Conservation (phyloP, 805 yeast genomes). For the Saturnispora hagleri region DNA sequence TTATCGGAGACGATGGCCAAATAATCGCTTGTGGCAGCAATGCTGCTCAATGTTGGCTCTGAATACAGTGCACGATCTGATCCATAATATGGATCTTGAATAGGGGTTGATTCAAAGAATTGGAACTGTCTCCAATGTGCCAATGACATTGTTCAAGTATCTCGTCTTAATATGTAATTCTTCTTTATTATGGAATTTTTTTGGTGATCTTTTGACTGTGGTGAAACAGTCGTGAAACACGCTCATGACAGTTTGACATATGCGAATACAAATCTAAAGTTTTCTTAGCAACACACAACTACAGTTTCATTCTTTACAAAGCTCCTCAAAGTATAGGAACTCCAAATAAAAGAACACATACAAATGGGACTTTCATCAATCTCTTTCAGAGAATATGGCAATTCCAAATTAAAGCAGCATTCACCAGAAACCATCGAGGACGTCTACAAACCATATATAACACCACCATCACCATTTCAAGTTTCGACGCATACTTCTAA, state of each 20-base stretch:
- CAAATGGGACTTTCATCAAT: background rate
- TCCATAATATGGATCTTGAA: slow-evolving; percentile 70
- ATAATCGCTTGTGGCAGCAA: slow-evolving; percentile 46
- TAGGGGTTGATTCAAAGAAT: slow-evolving; percentile 75
- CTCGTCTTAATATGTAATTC: background rate
- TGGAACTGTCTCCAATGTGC: slow-evolving; percentile 58
- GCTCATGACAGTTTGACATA: slow-evolving; percentile 4
- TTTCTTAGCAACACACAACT: background rate
- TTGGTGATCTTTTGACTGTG: background rate
- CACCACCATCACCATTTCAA: slow-evolving; percentile 15
- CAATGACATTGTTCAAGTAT: slow-evolving; percentile 20
- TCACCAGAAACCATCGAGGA: slow-evolving; percentile 5
- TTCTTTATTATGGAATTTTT: background rate
- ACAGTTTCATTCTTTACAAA: background rate
- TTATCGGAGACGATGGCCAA: slow-evolving; percentile 53
- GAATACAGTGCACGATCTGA: slow-evolving; percentile 62
- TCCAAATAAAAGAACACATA: background rate
- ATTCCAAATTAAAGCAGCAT: background rate
- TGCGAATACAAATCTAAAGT: background rate
- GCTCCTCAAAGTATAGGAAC: too few species aligned
- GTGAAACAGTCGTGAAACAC: slow-evolving; percentile 1
- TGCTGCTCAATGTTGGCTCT: slow-evolving; percentile 61
- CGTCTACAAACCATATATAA: slow-evolving; percentile 11
- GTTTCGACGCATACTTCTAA: background rate
- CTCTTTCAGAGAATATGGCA: background rate